These are phyloP conservation scores for Huntiella decipiens DNA, from an alignment of 2,329 filamentous ascomycete species.

Conservation along the genomic window DNA sequence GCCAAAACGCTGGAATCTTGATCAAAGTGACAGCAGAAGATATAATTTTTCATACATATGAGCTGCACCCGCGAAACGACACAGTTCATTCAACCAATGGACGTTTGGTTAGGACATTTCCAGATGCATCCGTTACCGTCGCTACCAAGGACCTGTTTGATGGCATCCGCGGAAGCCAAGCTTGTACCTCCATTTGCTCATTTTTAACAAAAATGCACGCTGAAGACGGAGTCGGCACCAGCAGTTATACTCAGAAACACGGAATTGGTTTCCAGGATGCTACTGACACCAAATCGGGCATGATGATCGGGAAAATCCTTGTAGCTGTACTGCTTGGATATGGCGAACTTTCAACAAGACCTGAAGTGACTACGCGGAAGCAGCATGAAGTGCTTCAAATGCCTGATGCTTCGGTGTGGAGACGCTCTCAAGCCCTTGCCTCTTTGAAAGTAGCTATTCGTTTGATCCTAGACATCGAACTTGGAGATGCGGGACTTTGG, in stretches of 20 bases:
- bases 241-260: constrained; percentile 20
- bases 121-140: constrained; percentile 12
- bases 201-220: constrained; percentile 17
- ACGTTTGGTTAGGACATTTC: constrained; percentile 17
- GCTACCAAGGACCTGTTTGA: too few relatives aligned
- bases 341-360: constrained; percentile 16
- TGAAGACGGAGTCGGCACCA: constrained; percentile 12
- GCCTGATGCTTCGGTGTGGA: constrained; percentile 23
- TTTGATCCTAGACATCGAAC: constrained; percentile 10
- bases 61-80: constrained; percentile 17
- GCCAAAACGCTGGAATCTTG: too few relatives aligned
- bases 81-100: constrained; percentile 16
- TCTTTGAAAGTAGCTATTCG: constrained; percentile 33
- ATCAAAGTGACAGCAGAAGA: too few relatives aligned
- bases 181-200: too few relatives aligned
- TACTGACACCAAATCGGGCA: constrained; percentile 30
- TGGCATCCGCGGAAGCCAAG: too few relatives aligned
- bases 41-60: constrained; percentile 7
- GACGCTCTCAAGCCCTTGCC: constrained; percentile 34
- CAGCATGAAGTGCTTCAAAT: constrained; percentile 34
- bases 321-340: constrained; percentile 20
- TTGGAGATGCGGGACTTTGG: background rate
- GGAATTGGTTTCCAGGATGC: constrained; percentile 19
- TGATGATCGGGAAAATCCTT: constrained; percentile 31
- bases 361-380: constrained; percentile 28